Base-by-base conservation (phyloP, 208 protist species). In the Trypanosoma cruzi region DNA sequence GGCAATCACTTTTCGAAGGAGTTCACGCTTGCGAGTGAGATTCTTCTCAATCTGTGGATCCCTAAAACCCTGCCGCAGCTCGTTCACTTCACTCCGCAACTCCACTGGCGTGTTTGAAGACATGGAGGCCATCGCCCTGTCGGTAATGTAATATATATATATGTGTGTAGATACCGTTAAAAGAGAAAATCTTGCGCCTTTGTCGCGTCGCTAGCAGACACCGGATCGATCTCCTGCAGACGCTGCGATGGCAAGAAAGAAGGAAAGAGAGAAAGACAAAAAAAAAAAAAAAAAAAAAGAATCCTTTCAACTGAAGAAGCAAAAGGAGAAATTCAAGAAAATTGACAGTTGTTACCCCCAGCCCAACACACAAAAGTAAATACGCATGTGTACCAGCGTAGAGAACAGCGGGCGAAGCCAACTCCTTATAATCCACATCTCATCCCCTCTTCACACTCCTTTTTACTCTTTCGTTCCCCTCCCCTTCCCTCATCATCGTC, bases 1-100 rank as follows among this genome's bases (percentile, higher is more conserved):
- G 16, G 84, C 85, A 40, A 99, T 92, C 1, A 99, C 96, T 22
- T 85, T 80, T 68, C 98, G 87, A 26, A 99, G 68, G 10, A 88
- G 84, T 24, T 84, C 81, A 11, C 88, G 84, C 68, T 93, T 87
- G 52, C 64, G 59, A 46, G 72, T 40, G 4, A 66, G 64, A 72
- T 96, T 76, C 13, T 71, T 58, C 0, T 89, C 76, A 31, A 80
- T 64, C 40, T 68, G 68, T 0, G 83, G 72, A 61, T 83, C 76
- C 13, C 77, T 69, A 16, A 92, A 67, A 18, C 66, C 54, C 13
- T 62, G 58, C 11, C 74, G 71, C 29, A 92, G 61, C 6, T 88
- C 77, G 32, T 73, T 70, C 16, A 92, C 64, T 37, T 92, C 86
- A 34, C 61, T 73, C 64, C 49, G 50, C 37, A 64, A 40, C 48